Evolutionary conservation across 331 rosid genomes (phyloP).

Genomic region (Rosa hybrid): DNA sequence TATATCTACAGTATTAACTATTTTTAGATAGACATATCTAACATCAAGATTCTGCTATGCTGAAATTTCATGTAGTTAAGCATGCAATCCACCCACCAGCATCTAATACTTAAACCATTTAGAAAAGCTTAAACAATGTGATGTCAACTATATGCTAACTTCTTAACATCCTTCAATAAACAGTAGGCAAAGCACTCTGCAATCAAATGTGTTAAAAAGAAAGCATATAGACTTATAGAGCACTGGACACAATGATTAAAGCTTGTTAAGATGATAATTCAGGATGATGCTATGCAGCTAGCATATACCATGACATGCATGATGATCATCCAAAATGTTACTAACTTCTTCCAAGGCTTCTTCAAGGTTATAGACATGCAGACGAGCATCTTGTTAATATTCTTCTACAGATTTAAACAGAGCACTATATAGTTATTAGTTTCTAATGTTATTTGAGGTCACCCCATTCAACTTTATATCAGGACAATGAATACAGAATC

Average conservation of each 20-base stretch:
- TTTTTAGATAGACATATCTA: background rate
- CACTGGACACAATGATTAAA: background rate
- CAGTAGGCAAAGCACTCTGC: background rate
- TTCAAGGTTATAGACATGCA: background rate
- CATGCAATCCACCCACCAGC: background rate
- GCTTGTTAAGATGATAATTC: background rate
- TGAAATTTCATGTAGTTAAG: background rate
- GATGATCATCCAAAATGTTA: background rate
- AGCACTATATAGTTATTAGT: background rate
- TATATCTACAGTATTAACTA: background rate
- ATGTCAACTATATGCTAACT: background rate
- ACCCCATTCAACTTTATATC: background rate
- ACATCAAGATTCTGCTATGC: background rate
- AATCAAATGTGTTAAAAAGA: background rate
- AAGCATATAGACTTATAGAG: background rate
- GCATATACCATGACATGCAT: background rate
- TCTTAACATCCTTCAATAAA: background rate
- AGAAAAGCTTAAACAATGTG: constrained; percentile 6
- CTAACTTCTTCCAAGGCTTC: background rate
- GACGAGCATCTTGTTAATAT: background rate
- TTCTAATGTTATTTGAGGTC: background rate
- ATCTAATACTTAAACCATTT: background rate
- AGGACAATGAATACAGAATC: background rate
- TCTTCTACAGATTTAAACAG: background rate
- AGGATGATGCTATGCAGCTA: background rate